Base-by-base conservation (phyloP, 2,329 filamentous ascomycete species). In the Aspergillus proliferans region DNA sequence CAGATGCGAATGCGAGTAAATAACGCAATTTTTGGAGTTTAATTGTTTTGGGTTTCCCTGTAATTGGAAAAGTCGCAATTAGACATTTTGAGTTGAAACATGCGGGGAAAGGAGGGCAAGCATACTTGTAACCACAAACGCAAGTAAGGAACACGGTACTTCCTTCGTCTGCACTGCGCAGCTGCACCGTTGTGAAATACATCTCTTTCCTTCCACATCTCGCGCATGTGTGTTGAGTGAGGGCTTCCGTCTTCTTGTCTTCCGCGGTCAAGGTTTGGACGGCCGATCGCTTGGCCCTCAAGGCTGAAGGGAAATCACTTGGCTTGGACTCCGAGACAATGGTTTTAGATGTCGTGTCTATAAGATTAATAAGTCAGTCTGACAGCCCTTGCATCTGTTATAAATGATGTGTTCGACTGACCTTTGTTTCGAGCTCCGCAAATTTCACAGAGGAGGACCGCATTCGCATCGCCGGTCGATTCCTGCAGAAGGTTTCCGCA, bases 81-180 rank as follows among this genome's bases (percentile, higher is more conserved):
- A 40, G 38, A 4, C 47, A 66, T 53, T 66, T 58, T 43, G 55
- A 39, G 39, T 15, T 38, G 43, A 40, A 34, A 34, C 9, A 14
- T 24, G 41, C 18, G 48, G 44, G 36, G 34, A 10, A 18, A 10
- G n/a, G 34, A 22, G n/a, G 41, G 28, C 43, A 43, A 33, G 51
- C 83, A 60, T 80, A 91, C 86, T 87, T 91, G 71, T 88, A 76
- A 51, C 88, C 88, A 66, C 91, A 96, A 50, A 90, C 83, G 72
- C 91, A 96, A 52, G 79, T 85, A 72, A 89, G 95, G 64, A 96
- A 94, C 47, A 95, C 82, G 0, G 92, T 96, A 56, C 86, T 88
- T 52, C 93, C 93, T 81, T 97, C 92, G 68, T 98, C 93, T 47
- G 92, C 93, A 76, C 90, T 85, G 59, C 92, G 85, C 61, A 95